Conservation (phyloP, 2,329 filamentous ascomycete species). For the Kalaharituber pfeilii region DNA sequence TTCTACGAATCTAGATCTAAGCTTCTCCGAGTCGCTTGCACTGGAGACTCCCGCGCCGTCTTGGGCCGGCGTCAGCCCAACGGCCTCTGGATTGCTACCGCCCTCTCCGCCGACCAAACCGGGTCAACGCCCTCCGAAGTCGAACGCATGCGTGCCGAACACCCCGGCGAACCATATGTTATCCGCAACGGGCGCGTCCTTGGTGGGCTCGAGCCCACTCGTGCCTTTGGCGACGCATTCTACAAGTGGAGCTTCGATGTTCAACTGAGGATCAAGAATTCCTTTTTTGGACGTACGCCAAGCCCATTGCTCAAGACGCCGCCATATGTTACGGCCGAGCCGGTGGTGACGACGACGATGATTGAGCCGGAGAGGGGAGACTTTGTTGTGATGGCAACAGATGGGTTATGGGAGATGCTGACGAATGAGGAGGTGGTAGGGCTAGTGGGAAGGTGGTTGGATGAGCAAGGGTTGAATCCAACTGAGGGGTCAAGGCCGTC, state of each 20-base stretch:
- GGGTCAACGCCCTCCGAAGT: conserved; percentile 75
- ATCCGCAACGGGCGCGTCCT: conserved; percentile 78
- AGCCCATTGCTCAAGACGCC: conserved; percentile 69
- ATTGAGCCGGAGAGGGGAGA: conserved; percentile 79
- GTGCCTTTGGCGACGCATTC: conserved; percentile 87
- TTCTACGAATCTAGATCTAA: conserved; percentile 87
- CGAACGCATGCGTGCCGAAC: conserved; percentile 62
- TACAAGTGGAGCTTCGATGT: conserved; percentile 92
- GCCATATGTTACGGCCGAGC: conserved; percentile 93
- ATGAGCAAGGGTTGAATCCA: conserved; percentile 42
- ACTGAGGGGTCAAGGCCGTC: conserved; percentile 12
- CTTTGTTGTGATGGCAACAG: conserved; percentile 89
- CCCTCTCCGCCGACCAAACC: conserved; percentile 85
- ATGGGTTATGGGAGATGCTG: conserved; percentile 97
- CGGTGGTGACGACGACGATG: conserved; percentile 81
- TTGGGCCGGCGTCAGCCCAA: conserved; percentile 55
- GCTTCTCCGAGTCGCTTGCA: conserved; percentile 81
- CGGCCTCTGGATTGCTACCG: conserved; percentile 83
- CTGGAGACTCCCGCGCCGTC: conserved; percentile 88
- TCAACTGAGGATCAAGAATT: conserved; percentile 60
- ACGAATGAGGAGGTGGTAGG: conserved; percentile 97
- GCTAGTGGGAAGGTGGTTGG: conserved; percentile 90
- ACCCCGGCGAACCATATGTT: conserved; percentile 77
- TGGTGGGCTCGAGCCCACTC: conserved; percentile 76
- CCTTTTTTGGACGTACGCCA: conserved; percentile 73